Conservation (phyloP, 169 alveolate species). For the Babesia sp. region DNA sequence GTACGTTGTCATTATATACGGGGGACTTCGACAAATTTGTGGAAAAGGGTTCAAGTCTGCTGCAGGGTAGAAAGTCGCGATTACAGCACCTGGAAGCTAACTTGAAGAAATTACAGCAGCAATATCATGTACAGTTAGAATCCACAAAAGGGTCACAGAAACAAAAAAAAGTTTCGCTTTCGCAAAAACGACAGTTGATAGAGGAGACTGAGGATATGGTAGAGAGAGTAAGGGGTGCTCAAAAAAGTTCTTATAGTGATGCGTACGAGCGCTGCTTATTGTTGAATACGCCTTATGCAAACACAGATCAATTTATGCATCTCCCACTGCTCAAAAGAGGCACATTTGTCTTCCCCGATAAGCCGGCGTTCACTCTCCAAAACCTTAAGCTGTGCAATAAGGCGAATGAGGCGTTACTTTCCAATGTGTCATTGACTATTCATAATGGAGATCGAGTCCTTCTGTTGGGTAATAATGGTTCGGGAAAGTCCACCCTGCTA, state of each 20-base stretch:
- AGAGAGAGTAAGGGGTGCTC: conserved; percentile 14
- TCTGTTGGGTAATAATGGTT: conserved; percentile 74
- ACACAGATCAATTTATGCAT: conserved; percentile 25
- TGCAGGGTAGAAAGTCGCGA: conserved; percentile 6
- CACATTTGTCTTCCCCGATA: conserved; percentile 33
- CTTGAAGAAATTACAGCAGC: conserved; percentile 17
- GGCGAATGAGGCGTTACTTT: conserved; percentile 58
- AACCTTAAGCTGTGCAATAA: conserved; percentile 52
- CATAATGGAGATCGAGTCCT: conserved; percentile 64
- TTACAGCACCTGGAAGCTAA: conserved; percentile 15
- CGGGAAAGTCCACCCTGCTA: conserved; percentile 74
- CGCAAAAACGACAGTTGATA: conserved; percentile 45
- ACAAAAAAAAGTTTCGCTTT: conserved; percentile 20
- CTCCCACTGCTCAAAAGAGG: conserved; percentile 65
- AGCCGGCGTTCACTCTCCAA: conserved; percentile 56
- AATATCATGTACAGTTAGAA: conserved; percentile 9
- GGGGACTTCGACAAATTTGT: conserved; percentile 62
- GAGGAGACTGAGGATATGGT: conserved; percentile 33
- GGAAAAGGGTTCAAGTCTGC: conserved; percentile 22
- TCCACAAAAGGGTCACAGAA: conserved; percentile 34
- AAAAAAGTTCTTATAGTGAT: conserved; percentile 35
- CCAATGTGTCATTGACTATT: conserved; percentile 50
- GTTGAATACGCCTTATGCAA: neutral
- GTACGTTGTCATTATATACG: conserved; percentile 13
- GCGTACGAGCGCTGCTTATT: conserved; percentile 34